Conservation (phyloP, 192 early-diverging fungal species). For the Borealophlyctis nickersoniae region DNA sequence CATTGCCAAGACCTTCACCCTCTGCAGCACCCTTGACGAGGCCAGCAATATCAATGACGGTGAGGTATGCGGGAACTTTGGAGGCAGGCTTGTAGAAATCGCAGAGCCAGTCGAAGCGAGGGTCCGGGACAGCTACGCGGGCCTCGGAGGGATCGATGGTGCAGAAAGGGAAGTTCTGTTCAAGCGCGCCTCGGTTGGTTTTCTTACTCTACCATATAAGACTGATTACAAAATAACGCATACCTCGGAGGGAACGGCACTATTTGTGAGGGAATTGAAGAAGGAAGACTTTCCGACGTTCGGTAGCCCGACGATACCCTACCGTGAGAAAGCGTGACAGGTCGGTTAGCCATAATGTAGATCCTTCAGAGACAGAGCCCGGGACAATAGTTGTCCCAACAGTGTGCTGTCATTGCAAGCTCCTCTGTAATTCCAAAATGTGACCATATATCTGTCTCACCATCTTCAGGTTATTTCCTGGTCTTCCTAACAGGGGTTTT, state of each 20-base stretch:
- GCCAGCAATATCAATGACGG: slow-evolving; percentile 96
- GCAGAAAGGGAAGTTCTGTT: slow-evolving; percentile 97
- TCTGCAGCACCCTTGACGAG: slow-evolving; percentile 71
- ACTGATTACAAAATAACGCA: no score
- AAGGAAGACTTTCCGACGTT: slow-evolving; percentile 79
- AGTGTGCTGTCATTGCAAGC: neutral
- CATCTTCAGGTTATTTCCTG: slow-evolving; percentile 58
- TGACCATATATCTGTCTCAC: slow-evolving; percentile 10
- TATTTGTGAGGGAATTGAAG: slow-evolving; percentile 50
- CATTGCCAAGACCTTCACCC: slow-evolving; percentile 70
- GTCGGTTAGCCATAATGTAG: no score
- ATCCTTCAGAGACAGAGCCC: neutral
- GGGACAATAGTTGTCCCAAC: neutral
- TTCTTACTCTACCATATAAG: no score
- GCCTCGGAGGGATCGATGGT: slow-evolving; percentile 92
- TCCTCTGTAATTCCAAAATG: neutral
- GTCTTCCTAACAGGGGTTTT: slow-evolving; percentile 48
- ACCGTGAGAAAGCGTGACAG: neutral
- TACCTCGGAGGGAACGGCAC: slow-evolving; percentile 51
- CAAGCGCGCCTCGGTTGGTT: no score
- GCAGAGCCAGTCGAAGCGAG: slow-evolving; percentile 77
- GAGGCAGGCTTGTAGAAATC: slow-evolving; percentile 58
- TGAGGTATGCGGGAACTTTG: slow-evolving; percentile 70
- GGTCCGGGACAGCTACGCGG: slow-evolving; percentile 85
- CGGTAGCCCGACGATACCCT: slow-evolving; percentile 88